phyloP scores from a whole-genome alignment of 2,329 filamentous ascomycete genomes.

The Hymenoscyphus scutula region DNA sequence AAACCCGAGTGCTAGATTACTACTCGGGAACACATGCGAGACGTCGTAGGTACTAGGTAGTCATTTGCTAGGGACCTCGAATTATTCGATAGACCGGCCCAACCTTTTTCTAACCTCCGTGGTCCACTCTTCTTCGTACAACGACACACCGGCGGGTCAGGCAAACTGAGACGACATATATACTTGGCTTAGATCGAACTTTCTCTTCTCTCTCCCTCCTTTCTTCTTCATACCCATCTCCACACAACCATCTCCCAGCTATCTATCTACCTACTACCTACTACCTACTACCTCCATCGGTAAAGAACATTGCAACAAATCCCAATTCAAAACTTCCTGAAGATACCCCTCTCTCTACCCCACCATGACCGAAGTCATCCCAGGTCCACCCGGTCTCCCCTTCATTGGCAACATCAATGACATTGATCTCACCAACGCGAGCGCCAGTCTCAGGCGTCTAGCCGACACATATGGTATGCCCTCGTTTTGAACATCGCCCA shows the following conservation, averaged over 20 bases:
- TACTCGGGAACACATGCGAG: background rate
- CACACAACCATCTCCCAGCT: background rate
- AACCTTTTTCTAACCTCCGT: background rate
- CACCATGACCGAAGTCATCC: conserved; percentile 46
- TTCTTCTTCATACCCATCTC: background rate
- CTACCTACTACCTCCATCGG: background rate
- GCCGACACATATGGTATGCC: conserved; percentile 63
- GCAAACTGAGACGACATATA: conserved; percentile 8
- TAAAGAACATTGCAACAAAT: background rate
- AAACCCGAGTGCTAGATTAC: background rate
- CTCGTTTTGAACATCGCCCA: background rate
- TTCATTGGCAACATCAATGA: conserved; percentile 65
- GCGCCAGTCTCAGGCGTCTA: conserved; percentile 54
- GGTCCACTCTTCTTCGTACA: background rate
- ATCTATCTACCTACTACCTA: background rate
- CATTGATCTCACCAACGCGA: conserved; percentile 57
- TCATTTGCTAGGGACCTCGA: too few species aligned
- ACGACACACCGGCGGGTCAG: background rate
- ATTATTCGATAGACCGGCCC: background rate
- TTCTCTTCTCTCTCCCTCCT: background rate
- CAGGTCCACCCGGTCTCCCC: conserved; percentile 61
- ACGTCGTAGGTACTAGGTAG: background rate
- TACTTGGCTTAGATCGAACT: background rate
- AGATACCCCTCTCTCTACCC: background rate
- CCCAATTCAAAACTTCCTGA: background rate